Base-by-base conservation (phyloP, 2,329 filamentous ascomycete species). In the Raffaelea deltoideospora region DNA sequence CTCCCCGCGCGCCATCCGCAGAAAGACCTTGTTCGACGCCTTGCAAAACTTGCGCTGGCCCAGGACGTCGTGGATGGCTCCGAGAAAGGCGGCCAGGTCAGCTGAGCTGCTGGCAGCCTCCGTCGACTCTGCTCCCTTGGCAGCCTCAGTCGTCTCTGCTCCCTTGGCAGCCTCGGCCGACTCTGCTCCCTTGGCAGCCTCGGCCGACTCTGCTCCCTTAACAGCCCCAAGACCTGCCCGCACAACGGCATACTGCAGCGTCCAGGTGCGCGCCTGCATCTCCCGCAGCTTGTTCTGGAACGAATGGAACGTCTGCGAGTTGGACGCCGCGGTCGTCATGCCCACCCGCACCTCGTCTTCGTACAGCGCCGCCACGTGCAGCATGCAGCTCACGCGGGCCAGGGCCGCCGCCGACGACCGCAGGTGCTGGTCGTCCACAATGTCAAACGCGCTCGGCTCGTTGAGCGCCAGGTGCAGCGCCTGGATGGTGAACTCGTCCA, bases 1-100 rank as follows among this genome's bases (percentile, higher is more conserved):
- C 51, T 98, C 90, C 6, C 82, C 69, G 39, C 87, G 88, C 62
- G 90, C 79, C 55, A 95, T 72, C 51, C 86, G 87, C 20, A 96
- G 66, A 57, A 98, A 90, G 15, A 84, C 73, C 51, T 90, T 88
- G 52, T 86, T 84, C 0, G 84, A 83, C 3, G 72, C 67, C 50
- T 84, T 88, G 66, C 87, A 96, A 54, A 80, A 82, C 43, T 80
- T 80, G 41, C 90, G 80, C 35, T 87, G 64, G 3, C 90, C 90
- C 26, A 95, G 62, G 5, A 82, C 79, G 50, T 85, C 76, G 51
- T 98, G 90, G 6, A 94, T 71, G 10, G 79, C 74, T 7, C 83
- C 76, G 28, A 98, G 61, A 48, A 81, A 86, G 41, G 85, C 77
- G 19, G 88, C 79, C 29, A 84, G 63, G 43, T 88, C 80, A 37